phyloP scores from a whole-genome alignment of 768 basidiomycete species.

The Chalciporus chontae region DNA sequence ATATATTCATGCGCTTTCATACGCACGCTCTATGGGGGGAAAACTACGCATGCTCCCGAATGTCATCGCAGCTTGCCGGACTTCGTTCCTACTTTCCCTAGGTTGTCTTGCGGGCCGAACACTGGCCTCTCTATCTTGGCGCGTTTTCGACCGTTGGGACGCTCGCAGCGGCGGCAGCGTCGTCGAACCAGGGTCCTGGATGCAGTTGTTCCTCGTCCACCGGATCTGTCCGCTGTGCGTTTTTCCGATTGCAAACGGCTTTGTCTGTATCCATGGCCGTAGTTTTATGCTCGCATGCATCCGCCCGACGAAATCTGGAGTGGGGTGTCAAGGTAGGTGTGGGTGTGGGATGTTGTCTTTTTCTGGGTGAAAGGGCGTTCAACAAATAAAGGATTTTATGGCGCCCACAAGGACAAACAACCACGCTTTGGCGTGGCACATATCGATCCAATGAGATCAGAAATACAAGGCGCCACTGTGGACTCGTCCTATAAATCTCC shows the following conservation, averaged over 20 bases:
- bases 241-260: conserved; percentile 2
- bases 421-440: conserved; percentile 32
- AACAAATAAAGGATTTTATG: conserved; percentile 29
- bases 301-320: background rate
- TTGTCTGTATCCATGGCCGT: background rate
- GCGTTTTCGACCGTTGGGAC: background rate
- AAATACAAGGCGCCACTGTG: conserved; percentile 27
- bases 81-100: background rate
- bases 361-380: conserved; percentile 2
- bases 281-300: background rate
- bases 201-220: background rate
- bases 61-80: conserved; percentile 2
- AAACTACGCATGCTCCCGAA: conserved; percentile 6
- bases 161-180: background rate
- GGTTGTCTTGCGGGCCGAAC: background rate
- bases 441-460: conserved; percentile 32
- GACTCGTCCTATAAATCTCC: conserved; percentile 25
- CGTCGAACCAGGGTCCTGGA: background rate
- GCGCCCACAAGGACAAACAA: conserved; percentile 50
- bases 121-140: background rate
- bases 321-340: background rate
- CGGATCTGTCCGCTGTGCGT: background rate
- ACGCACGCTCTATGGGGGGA: background rate
- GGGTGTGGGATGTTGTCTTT: background rate
- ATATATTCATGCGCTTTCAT: background rate